Conservation (phyloP, 2,329 filamentous ascomycete genomes). For the Mollisia scopiformis region DNA sequence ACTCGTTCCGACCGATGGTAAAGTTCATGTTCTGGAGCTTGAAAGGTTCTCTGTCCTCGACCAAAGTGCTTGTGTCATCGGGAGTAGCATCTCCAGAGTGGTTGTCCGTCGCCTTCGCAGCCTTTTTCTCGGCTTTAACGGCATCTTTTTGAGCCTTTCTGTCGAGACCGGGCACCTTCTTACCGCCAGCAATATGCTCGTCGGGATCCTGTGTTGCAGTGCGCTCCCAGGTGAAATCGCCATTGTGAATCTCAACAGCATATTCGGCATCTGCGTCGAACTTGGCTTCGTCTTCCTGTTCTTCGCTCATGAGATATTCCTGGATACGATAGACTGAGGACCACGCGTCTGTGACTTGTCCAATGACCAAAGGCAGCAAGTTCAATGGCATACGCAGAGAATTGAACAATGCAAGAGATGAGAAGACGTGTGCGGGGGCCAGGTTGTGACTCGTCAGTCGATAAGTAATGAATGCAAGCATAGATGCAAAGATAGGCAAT, state of each 20-base stretch:
- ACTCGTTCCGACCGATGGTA: conserved; percentile 71
- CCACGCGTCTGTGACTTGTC: conserved; percentile 88
- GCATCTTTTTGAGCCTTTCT: conserved; percentile 47
- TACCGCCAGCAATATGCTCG: conserved; percentile 44
- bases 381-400: conserved; percentile 88
- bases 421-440: conserved; percentile 81
- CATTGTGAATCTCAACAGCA: conserved; percentile 72
- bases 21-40: conserved; percentile 71
- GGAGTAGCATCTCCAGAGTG: conserved; percentile 46
- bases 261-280: conserved; percentile 60
- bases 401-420: conserved; percentile 92
- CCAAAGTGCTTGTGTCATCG: conserved; percentile 57
- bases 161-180: conserved; percentile 40
- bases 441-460: conserved; percentile 69
- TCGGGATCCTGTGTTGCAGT: conserved; percentile 58
- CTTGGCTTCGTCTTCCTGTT: conserved; percentile 72
- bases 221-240: conserved; percentile 87
- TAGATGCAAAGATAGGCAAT: conserved; percentile 85
- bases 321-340: conserved; percentile 84
- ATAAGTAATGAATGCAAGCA: conserved; percentile 90
- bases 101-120: conserved; percentile 38
- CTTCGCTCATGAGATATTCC: conserved; percentile 85
- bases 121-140: conserved; percentile 45
- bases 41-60: conserved; percentile 66
- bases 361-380: conserved; percentile 83